Evolutionary conservation across 2,329 filamentous ascomycete species (phyloP), one percentile per base, ranked within the genome.

Genomic region (Coleophoma eucalyptorum): DNA sequence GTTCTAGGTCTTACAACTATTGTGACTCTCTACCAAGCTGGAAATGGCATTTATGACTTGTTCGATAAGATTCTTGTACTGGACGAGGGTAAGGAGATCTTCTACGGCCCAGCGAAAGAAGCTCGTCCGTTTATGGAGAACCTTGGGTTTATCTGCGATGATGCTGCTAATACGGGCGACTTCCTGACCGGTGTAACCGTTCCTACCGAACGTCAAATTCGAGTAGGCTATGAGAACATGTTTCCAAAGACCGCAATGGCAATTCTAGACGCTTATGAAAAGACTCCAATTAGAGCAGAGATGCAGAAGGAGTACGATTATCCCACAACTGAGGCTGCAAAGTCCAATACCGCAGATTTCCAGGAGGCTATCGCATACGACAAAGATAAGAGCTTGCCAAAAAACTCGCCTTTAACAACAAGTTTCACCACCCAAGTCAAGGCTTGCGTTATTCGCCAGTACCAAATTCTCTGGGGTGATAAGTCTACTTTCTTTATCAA

Each of bases 21-120:
- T 44, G 80, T 86, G 12, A 85, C 83, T 0, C 71, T 87, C 0
- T 89, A 89, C 62, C 86, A 89, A 61, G 85, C 86, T 3, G 82
- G 83, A 5, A 86, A 89, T 49, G 81, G 78, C 20, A 87, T 89
- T 52, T 87, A 86, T 62, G 72, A 86, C 21, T 73, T 84, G 0
- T 88, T 89, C 62, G 84, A 89, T 63, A 89, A 88, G 61, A 83
- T 87, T 0, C 71, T 88, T 0, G 77, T 89, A 8, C 73, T 89
- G 3, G 83, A 88, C 43, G 77, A 81, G 50, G 85, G 85, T 44
- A 80, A 82, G 54, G 66, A 88, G 57, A 75, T 87, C 43, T 89
- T 78, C 68, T 87, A 85, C 55, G 85, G 85, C 0, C 76, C 83
- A 0, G 69, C 74, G 56, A 66, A 73, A 5, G 71, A 83, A 53